Conservation (phyloP, 2,329 filamentous ascomycete genomes). For the Penicillium sp. region DNA sequence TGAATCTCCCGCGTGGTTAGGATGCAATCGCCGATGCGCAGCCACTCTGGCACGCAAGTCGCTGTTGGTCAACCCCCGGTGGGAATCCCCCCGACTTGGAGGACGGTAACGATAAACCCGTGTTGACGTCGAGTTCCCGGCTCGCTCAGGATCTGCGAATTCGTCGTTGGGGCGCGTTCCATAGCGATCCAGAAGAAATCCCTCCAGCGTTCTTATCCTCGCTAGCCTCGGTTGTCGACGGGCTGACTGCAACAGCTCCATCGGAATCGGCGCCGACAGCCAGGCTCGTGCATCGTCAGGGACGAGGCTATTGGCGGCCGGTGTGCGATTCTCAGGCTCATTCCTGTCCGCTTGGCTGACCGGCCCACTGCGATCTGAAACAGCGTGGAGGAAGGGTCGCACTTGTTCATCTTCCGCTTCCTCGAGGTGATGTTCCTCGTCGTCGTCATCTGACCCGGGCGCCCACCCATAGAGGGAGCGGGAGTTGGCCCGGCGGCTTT, state of each 20-base stretch:
- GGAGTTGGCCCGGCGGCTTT: constrained; percentile 48
- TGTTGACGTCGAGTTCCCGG: constrained; percentile 8
- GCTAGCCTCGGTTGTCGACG: constrained; percentile 36
- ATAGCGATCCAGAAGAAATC: constrained; percentile 35
- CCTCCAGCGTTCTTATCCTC: constrained; percentile 35
- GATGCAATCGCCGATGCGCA: constrained; percentile 33
- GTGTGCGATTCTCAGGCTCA: constrained; percentile 16
- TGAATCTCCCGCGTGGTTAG: constrained; percentile 29
- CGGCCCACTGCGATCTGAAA: constrained; percentile 22
- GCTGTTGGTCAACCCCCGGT: constrained; percentile 27
- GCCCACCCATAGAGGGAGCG: constrained; percentile 58
- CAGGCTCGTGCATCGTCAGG: constrained; percentile 20
- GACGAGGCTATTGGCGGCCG: constrained; percentile 6
- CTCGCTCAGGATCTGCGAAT: constrained; percentile 21
- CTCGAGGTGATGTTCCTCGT: constrained; percentile 17
- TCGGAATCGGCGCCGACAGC: constrained; percentile 23
- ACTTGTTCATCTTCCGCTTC: constrained; percentile 27
- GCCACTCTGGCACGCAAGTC: constrained; percentile 32
- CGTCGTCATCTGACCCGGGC: constrained; percentile 41
- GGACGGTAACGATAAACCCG: constrained; percentile 32
- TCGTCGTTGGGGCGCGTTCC: constrained; percentile 21
- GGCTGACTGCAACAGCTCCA: constrained; percentile 39
- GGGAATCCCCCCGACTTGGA: constrained; percentile 22
- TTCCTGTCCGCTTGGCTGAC: constrained; percentile 22
- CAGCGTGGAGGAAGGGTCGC: constrained; percentile 21